Evolutionary conservation across 2,329 filamentous ascomycete species (phyloP).

Genomic region (Apiospora rasikravindrae): DNA sequence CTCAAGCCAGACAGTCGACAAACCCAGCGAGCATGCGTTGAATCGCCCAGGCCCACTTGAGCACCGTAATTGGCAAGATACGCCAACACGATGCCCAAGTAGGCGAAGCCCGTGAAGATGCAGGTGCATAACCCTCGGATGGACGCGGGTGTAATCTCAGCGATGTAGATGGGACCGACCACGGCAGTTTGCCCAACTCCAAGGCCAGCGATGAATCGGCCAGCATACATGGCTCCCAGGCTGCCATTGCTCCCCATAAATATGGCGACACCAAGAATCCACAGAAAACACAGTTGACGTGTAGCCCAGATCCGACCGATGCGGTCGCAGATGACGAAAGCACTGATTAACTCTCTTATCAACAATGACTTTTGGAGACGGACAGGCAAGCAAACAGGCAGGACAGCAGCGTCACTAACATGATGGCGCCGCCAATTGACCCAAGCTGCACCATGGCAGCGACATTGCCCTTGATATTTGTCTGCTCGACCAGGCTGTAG

Average conservation of each 20-base stretch:
- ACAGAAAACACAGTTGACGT: conserved; percentile 60
- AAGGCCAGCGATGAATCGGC: conserved; percentile 69
- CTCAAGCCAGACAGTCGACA: conserved; percentile 19
- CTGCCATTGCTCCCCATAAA: conserved; percentile 62
- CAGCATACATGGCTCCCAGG: conserved; percentile 65
- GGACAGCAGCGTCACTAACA: conserved; percentile 46
- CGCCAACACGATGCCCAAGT: conserved; percentile 77
- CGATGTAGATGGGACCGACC: conserved; percentile 73
- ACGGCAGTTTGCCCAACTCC: conserved; percentile 72
- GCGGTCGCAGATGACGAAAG: conserved; percentile 63
- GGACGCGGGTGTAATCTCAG: conserved; percentile 72
- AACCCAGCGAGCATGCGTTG: conserved; percentile 56
- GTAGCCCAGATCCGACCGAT: conserved; percentile 69
- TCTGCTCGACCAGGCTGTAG: conserved; percentile 58
- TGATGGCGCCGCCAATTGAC: conserved; percentile 72
- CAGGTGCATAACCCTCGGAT: conserved; percentile 77
- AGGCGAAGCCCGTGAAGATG: conserved; percentile 73
- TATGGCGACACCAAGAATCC: conserved; percentile 63
- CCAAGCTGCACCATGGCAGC: conserved; percentile 84
- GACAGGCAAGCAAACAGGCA: conserved; percentile 25
- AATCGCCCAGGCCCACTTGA: conserved; percentile 53
- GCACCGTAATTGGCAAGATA: conserved; percentile 77
- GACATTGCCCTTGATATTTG: conserved; percentile 77
- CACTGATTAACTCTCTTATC: conserved; percentile 42
- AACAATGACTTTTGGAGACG: neutral